Conservation (phyloP, 2,329 filamentous ascomycete genomes). For the Fusarium sp. region DNA sequence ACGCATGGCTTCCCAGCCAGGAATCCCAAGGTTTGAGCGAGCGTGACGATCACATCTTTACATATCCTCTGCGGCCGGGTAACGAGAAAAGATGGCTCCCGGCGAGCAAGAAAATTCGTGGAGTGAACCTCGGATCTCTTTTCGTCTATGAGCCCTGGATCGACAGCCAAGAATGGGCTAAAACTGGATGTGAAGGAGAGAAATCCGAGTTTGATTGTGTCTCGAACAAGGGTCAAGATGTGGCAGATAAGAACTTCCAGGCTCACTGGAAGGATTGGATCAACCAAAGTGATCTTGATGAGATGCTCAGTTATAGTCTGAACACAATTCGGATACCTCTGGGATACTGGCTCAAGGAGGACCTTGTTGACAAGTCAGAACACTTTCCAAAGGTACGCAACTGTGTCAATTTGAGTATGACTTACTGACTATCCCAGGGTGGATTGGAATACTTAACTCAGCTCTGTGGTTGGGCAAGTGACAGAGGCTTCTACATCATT, state of each 20-base stretch:
- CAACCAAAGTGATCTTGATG: conserved; percentile 60
- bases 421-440: conserved; percentile 40
- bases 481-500: conserved; percentile 65
- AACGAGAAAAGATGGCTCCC: conserved; percentile 35
- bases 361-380: conserved; percentile 62
- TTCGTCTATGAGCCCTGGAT: conserved; percentile 70
- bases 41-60: conserved; percentile 20
- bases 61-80: background rate
- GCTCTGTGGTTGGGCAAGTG: conserved; percentile 62
- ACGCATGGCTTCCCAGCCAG: conserved; percentile 36
- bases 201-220: conserved; percentile 68
- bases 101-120: conserved; percentile 59
- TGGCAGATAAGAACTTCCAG: conserved; percentile 61
- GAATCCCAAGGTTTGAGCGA: background rate
- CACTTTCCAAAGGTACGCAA: conserved; percentile 58
- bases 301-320: conserved; percentile 63
- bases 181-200: conserved; percentile 61
- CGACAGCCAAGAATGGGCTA: conserved; percentile 58
- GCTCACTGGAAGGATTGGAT: conserved; percentile 66
- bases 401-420: background rate
- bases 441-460: conserved; percentile 61
- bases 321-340: conserved; percentile 68
- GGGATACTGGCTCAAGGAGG: conserved; percentile 68
- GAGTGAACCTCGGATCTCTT: conserved; percentile 66
- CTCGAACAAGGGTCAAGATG: conserved; percentile 59